Conservation (phyloP, 2,329 filamentous ascomycete genomes). For the Diaporthe nobilis region DNA sequence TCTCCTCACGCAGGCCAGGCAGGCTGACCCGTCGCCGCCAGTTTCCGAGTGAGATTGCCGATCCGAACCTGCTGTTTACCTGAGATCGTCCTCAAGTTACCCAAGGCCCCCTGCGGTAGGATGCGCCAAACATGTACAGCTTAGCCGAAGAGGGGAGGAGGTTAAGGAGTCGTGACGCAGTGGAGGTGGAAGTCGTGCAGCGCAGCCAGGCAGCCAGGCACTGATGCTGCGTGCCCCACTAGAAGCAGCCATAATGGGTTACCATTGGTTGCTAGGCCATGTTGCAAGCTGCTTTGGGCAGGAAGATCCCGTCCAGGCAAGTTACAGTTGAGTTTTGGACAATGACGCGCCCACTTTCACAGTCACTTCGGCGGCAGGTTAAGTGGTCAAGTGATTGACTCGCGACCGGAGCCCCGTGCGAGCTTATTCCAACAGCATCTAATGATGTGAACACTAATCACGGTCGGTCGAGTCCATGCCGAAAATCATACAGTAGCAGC, state of each 20-base stretch:
- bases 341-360: not conserved
- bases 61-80: not conserved
- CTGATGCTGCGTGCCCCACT: not conserved
- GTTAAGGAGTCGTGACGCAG: slow-evolving; percentile 23
- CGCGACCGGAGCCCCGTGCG: not conserved
- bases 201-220: not conserved
- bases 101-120: not conserved
- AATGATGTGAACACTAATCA: no score
- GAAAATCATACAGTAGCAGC: not conserved
- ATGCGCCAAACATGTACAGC: not conserved
- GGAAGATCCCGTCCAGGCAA: slow-evolving; percentile 5
- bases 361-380: not conserved
- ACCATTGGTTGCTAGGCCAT: not conserved
- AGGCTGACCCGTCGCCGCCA: not conserved
- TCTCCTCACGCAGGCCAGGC: not conserved
- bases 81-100: not conserved
- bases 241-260: no score
- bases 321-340: slow-evolving; percentile 16
- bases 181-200: not conserved
- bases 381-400: not conserved
- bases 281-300: slow-evolving; percentile 12
- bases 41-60: not conserved
- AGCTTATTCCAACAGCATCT: not conserved
- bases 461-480: not conserved
- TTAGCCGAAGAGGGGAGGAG: slow-evolving; percentile 16